A percentile compares a stretch with the other conserved stretches of the same genome.
phyloP scores from a whole-genome alignment of 495 filamentous ascomycete genomes.

The Neurospora africana region DNA sequence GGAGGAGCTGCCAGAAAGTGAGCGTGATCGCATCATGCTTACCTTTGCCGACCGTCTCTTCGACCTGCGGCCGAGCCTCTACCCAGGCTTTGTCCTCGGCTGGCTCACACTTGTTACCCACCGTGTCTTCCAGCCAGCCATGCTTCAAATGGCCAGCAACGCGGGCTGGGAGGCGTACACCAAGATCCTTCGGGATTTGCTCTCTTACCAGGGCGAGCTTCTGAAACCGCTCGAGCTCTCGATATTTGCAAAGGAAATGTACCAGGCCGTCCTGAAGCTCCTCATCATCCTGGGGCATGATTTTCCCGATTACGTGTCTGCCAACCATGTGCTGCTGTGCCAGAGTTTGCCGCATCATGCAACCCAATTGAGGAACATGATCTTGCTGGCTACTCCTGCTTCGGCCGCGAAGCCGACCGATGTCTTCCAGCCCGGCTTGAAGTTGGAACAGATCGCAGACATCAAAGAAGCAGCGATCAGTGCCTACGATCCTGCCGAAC shows the following conservation, averaged over 20 bases:
- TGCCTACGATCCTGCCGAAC: conserved; percentile 45
- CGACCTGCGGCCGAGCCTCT: conserved; percentile 62
- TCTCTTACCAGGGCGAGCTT: conserved; percentile 67
- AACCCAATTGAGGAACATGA: conserved; percentile 78
- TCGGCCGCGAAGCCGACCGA: conserved; percentile 68
- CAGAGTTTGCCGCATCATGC: conserved; percentile 77
- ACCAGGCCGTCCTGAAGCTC: conserved; percentile 72
- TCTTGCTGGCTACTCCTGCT: conserved; percentile 73
- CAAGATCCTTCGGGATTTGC: conserved; percentile 61
- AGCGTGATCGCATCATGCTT: conserved; percentile 59
- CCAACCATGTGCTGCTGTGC: conserved; percentile 77
- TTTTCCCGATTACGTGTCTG: conserved; percentile 83
- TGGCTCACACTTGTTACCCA: conserved; percentile 80
- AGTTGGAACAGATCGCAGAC: conserved; percentile 71
- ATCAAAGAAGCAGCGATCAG: conserved; percentile 56
- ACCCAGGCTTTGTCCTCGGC: conserved; percentile 69
- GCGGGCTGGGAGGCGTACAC: conserved; percentile 67
- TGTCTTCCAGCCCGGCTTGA: conserved; percentile 68
- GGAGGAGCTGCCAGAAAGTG: conserved; percentile 34
- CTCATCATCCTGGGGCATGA: conserved; percentile 84
- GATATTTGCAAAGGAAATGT: conserved; percentile 65
- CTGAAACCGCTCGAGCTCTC: conserved; percentile 64
- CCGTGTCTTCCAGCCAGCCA: conserved; percentile 71
- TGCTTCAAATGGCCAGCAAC: conserved; percentile 60
- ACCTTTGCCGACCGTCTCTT: conserved; percentile 64